These are phyloP conservation scores for Zymoseptoria passerinii DNA, from an alignment of 2,329 filamentous ascomycete species.

Conservation along the genomic window DNA sequence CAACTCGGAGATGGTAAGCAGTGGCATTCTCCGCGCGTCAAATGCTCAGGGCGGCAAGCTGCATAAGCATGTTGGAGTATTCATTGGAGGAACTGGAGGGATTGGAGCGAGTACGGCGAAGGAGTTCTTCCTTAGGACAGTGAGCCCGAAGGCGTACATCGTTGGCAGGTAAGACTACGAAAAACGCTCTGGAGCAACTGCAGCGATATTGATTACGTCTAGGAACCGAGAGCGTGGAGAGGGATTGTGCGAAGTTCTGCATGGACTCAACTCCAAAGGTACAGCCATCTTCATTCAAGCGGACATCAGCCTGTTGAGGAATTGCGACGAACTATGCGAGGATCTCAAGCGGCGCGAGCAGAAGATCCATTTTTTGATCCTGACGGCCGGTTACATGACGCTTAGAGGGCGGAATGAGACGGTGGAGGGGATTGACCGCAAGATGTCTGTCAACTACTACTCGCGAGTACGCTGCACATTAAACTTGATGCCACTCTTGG, in stretches of 20 bases:
- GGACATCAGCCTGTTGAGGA: conserved; percentile 34
- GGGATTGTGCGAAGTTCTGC: conserved; percentile 31
- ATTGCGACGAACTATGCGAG: conserved; percentile 37
- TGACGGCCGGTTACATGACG: conserved; percentile 44
- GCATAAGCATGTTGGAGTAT: conserved; percentile 28
- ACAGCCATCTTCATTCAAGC: conserved; percentile 35
- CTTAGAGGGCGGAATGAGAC: conserved; percentile 43
- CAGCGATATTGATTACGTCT: not conserved
- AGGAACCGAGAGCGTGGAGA: conserved; percentile 33
- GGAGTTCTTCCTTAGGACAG: conserved; percentile 35
- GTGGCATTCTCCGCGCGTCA: conserved; percentile 25
- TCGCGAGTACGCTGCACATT: conserved; percentile 49
- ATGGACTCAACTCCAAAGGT: conserved; percentile 32
- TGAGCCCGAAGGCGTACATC: conserved; percentile 35
- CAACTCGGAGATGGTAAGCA: conserved; percentile 17
- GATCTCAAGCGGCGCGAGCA: conserved; percentile 45
- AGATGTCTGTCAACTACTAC: conserved; percentile 48
- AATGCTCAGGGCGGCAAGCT: conserved; percentile 25
- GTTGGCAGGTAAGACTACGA: conserved; percentile 30
- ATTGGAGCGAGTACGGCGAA: conserved; percentile 33
- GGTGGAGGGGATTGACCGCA: conserved; percentile 47
- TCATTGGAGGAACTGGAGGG: conserved; percentile 29
- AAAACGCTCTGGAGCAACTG: not conserved
- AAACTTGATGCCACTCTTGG: conserved; percentile 50
- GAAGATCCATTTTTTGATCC: conserved; percentile 48